Conservation (phyloP, 768 basidiomycete species). For the Phaeotremella fagi region DNA sequence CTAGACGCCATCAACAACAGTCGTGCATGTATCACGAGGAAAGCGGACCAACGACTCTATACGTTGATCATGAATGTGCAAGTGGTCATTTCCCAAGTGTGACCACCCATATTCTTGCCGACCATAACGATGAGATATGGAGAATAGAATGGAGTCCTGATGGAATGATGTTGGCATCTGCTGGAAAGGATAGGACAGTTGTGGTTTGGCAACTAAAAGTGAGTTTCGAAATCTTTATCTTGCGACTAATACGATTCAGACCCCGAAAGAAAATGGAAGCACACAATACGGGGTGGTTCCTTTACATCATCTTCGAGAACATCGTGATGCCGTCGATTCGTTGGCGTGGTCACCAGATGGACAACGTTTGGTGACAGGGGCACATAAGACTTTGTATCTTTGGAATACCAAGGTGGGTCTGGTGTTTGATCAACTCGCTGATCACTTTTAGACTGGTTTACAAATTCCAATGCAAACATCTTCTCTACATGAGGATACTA, state of each 20-base stretch:
- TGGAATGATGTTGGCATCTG: conserved; percentile 76
- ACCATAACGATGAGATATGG: conserved; percentile 93
- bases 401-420: conserved; percentile 79
- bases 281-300: conserved; percentile 50
- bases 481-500: conserved; percentile 64
- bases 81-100: conserved; percentile 73
- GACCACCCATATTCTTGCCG: conserved; percentile 77
- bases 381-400: conserved; percentile 75
- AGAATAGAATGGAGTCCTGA: conserved; percentile 90
- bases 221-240: conserved; percentile 50
- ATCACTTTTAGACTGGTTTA: conserved; percentile 20
- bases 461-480: conserved; percentile 9
- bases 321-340: conserved; percentile 69
- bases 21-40: conserved; percentile 81
- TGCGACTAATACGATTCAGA: not conserved
- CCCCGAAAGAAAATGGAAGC: conserved; percentile 52
- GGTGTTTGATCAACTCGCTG: not conserved
- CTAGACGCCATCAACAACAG: conserved; percentile 70
- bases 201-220: conserved; percentile 87
- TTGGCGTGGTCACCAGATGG: conserved; percentile 94
- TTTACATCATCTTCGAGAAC: conserved; percentile 58
- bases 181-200: conserved; percentile 77
- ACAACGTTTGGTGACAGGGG: conserved; percentile 70
- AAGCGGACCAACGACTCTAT: conserved; percentile 65
- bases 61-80: conserved; percentile 78